These are phyloP conservation scores for Tilletia setariae DNA, from an alignment of 1,284 basidiomycete species.

Conservation along the genomic window DNA sequence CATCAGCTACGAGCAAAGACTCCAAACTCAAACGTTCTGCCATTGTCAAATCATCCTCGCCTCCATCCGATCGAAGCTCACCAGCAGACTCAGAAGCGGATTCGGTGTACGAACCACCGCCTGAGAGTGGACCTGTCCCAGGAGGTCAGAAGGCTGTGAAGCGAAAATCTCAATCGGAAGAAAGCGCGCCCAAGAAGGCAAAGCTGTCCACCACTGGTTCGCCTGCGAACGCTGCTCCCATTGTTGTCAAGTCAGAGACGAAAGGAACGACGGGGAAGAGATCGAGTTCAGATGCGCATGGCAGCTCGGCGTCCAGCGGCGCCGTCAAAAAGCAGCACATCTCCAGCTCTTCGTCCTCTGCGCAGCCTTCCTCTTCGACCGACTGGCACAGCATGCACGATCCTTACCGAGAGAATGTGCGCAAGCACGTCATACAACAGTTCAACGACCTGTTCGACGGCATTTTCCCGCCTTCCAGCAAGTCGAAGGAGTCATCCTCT, in stretches of 20 bases:
- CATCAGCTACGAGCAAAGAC: not conserved
- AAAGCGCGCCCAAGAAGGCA: not conserved
- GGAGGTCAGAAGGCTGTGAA: not conserved
- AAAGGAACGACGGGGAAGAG: not conserved
- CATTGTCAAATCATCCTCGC: not conserved
- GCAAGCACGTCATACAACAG: conserved; percentile 18
- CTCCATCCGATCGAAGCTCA: conserved; percentile 11
- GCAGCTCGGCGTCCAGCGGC: not conserved
- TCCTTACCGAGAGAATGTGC: conserved; percentile 17
- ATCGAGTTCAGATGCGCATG: too few species aligned
- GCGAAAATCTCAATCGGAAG: conserved; percentile 5
- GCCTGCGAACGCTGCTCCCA: too few species aligned
- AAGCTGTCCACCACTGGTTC: not conserved
- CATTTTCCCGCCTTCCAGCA: conserved; percentile 18
- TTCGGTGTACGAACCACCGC: conserved; percentile 4
- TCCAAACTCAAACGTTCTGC: conserved; percentile 17
- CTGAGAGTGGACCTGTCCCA: not conserved
- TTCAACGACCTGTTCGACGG: conserved; percentile 17
- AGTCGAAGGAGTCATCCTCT: conserved; percentile 12
- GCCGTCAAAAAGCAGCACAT: conserved; percentile 6
- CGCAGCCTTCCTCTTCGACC: not conserved
- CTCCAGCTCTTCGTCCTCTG: not conserved
- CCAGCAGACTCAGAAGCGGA: conserved; percentile 8
- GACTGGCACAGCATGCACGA: not conserved
- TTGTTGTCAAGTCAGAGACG: not conserved